These are phyloP conservation scores for Chrysochromulina parva DNA, from an alignment of 78 protist species.

Conservation along the genomic window DNA sequence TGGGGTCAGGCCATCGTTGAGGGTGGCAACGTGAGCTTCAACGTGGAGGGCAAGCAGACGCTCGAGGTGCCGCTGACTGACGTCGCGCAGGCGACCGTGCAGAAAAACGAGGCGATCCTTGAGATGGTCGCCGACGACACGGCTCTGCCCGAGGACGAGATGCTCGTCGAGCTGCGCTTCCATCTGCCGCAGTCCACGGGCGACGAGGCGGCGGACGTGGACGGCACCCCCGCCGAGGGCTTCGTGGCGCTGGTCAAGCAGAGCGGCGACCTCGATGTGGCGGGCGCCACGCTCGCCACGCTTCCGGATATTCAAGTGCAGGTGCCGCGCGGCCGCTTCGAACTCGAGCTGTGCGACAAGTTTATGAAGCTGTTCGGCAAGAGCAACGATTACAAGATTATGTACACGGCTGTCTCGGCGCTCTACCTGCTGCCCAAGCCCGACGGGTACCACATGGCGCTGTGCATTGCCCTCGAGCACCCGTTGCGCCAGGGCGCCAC, in stretches of 20 bases:
- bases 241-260: not conserved
- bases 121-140: not conserved
- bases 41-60: not conserved
- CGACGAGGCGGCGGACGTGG: not conserved
- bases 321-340: conserved; percentile 76
- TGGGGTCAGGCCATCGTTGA: not conserved
- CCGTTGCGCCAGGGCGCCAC: conserved; percentile 74
- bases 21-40: not conserved
- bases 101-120: not conserved
- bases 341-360: conserved; percentile 60
- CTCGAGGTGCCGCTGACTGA: not conserved
- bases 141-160: conserved; percentile 17
- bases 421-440: conserved; percentile 48
- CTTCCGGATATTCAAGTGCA: conserved; percentile 31
- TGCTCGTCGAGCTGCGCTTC: not conserved
- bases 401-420: conserved; percentile 46
- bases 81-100: not conserved
- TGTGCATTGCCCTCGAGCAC: conserved; percentile 61
- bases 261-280: not conserved
- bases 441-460: conserved; percentile 43
- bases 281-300: conserved; percentile 48
- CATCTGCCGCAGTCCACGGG: not conserved
- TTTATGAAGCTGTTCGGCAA: conserved; percentile 70
- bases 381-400: conserved; percentile 66
- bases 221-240: not conserved